These are phyloP conservation scores for Claviceps monticola DNA, from an alignment of 2,329 filamentous ascomycete genomes.

Conservation along the genomic window DNA sequence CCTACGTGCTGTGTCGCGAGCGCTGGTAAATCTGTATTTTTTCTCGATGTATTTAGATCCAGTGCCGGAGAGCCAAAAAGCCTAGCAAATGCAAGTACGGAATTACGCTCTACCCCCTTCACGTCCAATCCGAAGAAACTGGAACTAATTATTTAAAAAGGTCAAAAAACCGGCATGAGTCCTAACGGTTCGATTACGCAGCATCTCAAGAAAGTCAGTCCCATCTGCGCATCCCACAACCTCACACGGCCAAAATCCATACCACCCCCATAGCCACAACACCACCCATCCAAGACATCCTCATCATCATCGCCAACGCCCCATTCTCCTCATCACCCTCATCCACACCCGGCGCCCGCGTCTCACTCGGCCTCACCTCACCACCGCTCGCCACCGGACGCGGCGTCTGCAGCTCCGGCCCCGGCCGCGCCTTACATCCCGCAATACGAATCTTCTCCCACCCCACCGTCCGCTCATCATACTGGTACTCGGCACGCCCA, in stretches of 20 bases:
- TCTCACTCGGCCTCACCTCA: constrained; percentile 1
- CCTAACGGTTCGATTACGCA: too few species aligned
- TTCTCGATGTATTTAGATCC: too few species aligned
- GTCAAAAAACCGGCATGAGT: too few species aligned
- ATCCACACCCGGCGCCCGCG: not conserved
- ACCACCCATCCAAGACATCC: not conserved
- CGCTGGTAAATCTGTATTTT: too few species aligned
- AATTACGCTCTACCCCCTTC: too few species aligned
- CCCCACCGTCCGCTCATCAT: constrained; percentile 13
- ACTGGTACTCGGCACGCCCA: constrained; percentile 14
- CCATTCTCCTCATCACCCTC: constrained; percentile 4
- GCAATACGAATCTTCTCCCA: constrained; percentile 17
- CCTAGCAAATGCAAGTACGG: too few species aligned
- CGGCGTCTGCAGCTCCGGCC: constrained; percentile 2
- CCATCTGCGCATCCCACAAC: not conserved
- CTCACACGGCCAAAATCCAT: constrained; percentile 7
- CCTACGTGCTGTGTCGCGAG: too few species aligned
- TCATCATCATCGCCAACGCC: not conserved
- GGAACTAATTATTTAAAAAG: too few species aligned
- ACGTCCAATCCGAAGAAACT: too few species aligned
- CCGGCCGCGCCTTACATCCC: constrained; percentile 14
- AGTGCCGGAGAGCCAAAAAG: too few species aligned
- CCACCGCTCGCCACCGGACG: constrained; percentile 5
- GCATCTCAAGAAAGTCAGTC: too few species aligned
- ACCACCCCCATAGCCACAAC: constrained; percentile 6